Percentiles rank a stretch among this genome's conserved stretches.
These are phyloP conservation scores for Pterocarpus macrocarpus DNA, from an alignment of 306 rosid genomes.

Conservation along the genomic window DNA sequence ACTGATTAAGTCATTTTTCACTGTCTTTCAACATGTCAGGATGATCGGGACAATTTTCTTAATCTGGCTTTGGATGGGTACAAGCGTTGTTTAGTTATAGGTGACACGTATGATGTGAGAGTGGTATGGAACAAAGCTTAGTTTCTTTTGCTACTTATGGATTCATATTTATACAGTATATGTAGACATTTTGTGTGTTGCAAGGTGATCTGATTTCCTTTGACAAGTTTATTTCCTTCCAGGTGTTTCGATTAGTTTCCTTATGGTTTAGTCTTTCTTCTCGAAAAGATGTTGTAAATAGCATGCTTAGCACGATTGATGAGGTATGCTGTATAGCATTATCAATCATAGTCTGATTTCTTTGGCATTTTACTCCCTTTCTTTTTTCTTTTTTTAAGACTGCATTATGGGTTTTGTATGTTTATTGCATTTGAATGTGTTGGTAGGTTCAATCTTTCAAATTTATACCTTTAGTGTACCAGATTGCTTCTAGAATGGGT, in stretches of 20 bases:
- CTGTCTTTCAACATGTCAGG: slow-evolving; percentile 62
- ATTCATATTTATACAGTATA: slow-evolving; percentile 15
- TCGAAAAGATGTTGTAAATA: slow-evolving; percentile 69
- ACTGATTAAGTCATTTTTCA: not conserved
- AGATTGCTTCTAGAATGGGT: slow-evolving; percentile 99
- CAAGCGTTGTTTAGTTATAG: slow-evolving; percentile 79
- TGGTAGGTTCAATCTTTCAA: slow-evolving; percentile 92
- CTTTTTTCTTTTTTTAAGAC: not conserved
- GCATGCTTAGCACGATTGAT: slow-evolving; percentile 73
- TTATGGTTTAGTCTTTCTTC: slow-evolving; percentile 87
- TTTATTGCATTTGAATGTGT: slow-evolving; percentile 42
- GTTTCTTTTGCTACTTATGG: slow-evolving; percentile 37
- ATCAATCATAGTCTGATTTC: not conserved
- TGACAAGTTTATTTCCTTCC: slow-evolving; percentile 50
- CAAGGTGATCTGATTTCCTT: slow-evolving; percentile 33
- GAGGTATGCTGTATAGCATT: slow-evolving; percentile 63
- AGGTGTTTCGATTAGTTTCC: slow-evolving; percentile 92
- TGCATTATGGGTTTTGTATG: slow-evolving; percentile 16
- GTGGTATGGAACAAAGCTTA: slow-evolving; percentile 71
- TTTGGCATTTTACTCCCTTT: not conserved
- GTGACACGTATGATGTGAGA: slow-evolving; percentile 91
- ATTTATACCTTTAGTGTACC: slow-evolving; percentile 87
- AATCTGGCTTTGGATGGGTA: slow-evolving; percentile 90
- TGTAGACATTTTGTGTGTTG: slow-evolving; percentile 18
- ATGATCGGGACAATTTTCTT: slow-evolving; percentile 91